These are phyloP conservation scores for Nannizziopsis barbatae DNA, from an alignment of 2,329 filamentous ascomycete species.

Conservation along the genomic window DNA sequence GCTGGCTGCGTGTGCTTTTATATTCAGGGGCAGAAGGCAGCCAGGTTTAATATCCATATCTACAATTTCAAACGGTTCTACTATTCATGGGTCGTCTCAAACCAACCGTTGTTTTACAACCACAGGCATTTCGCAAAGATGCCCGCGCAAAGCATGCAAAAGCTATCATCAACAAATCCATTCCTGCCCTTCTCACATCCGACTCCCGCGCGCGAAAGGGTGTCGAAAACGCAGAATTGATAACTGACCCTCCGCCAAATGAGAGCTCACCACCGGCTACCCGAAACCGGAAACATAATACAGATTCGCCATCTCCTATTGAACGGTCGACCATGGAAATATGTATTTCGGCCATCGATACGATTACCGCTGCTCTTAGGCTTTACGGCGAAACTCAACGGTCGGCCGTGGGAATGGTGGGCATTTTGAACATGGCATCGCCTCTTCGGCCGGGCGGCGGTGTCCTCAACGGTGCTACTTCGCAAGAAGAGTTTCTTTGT, in stretches of 20 bases:
- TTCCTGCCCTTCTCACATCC: conserved; percentile 9
- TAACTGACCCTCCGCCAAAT: conserved; percentile 5
- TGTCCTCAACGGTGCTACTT: conserved; percentile 11
- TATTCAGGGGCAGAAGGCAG: neutral
- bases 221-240: conserved; percentile 6
- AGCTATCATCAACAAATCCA: conserved; percentile 10
- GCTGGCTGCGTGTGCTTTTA: neutral
- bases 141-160: conserved; percentile 11
- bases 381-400: neutral
- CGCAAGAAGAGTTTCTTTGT: conserved; percentile 11
- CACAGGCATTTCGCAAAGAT: conserved; percentile 11
- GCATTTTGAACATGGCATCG: conserved; percentile 10
- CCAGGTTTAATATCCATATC: too few relatives aligned
- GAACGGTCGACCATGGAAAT: neutral
- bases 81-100: conserved; percentile 5
- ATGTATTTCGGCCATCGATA: conserved; percentile 3
- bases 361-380: conserved; percentile 1
- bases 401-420: neutral
- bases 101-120: conserved; percentile 6
- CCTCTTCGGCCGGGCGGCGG: conserved; percentile 10
- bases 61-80: neutral
- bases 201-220: conserved; percentile 6
- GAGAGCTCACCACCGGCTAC: neutral
- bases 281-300: neutral
- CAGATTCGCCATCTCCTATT: neutral